These are phyloP conservation scores for Globisporangium canariense DNA, from an alignment of 352 stramenopile genomes.

Conservation along the genomic window DNA sequence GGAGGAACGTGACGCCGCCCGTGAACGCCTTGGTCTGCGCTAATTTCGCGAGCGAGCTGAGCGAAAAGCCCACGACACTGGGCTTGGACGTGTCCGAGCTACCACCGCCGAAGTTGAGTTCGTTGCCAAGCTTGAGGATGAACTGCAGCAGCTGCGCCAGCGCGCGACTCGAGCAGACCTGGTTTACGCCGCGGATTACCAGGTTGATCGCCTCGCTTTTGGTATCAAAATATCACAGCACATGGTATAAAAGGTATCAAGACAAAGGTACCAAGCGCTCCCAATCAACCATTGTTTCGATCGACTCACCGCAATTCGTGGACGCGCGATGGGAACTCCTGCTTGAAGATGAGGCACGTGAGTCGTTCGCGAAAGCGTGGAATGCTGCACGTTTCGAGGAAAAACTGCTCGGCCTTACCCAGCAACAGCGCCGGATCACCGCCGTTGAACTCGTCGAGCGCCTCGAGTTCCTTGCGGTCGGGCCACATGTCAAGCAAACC, in stretches of 20 bases:
- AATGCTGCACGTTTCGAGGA: constrained; percentile 56
- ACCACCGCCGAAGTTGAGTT: constrained; percentile 47
- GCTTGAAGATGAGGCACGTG: constrained; percentile 75
- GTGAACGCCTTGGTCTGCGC: constrained; percentile 81
- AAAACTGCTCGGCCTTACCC: constrained; percentile 64
- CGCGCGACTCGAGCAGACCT: constrained; percentile 63
- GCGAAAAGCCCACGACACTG: constrained; percentile 58
- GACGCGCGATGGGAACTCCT: constrained; percentile 63
- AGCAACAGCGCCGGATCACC: constrained; percentile 14
- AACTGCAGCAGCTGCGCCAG: constrained; percentile 66
- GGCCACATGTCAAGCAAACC: constrained; percentile 84
- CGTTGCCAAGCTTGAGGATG: constrained; percentile 72
- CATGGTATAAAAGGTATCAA: background rate
- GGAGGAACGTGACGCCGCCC: constrained; percentile 67
- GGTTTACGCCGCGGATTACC: constrained; percentile 60
- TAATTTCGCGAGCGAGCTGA: constrained; percentile 74
- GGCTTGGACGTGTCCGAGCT: background rate
- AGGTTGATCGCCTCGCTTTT: constrained; percentile 56
- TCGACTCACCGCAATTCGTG: constrained; percentile 62
- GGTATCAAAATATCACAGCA: background rate
- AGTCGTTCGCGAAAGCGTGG: constrained; percentile 68
- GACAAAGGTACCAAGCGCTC: background rate
- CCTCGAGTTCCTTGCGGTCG: constrained; percentile 62
- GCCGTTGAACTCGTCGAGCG: constrained; percentile 61
- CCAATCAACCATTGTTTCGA: background rate